Base-by-base conservation (phyloP, 495 filamentous ascomycete genomes). In the Penicillium maclennaniae region DNA sequence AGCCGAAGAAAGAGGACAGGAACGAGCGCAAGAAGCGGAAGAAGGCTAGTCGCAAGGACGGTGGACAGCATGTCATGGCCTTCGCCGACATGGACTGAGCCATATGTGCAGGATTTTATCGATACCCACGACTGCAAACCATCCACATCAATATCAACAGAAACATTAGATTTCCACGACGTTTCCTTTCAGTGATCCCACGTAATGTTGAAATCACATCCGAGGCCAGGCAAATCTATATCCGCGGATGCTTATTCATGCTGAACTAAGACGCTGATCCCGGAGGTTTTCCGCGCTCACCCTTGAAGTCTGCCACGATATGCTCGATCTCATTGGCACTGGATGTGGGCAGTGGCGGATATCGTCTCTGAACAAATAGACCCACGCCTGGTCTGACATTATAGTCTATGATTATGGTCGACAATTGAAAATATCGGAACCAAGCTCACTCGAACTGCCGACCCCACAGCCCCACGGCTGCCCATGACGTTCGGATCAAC, bases 71-170 rank as follows among this genome's bases (percentile, higher is more conserved):
- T 38, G 75, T 88, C 40, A 72, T 86, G 61, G 80, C 74, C 28
- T 87, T 89, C 58, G 72, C 77, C 52, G 86, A 85, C 49, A 52
- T 89, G 63, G 84, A 86, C 70, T 87, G 63, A 45, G 4, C 72
- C 53, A 34, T 49, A 55, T 49, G 49, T 45, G 49, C 39, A 34
- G 31, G 31, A 34, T 39, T 47, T 54, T 58, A 55, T 48, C 47
- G 62, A 69, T 67, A 67, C 60, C 62, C 65, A 54, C 38, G 25
- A 47, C 34, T 57, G 52, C 54, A 49, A 26, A 51, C 15, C 10
- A 20, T 26, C 7, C 15, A 8, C 31, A 43, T 12, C 45, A 39
- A 39, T 15, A 20, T 26, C 7, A 20, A 8, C 31, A 43, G 5
- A 43, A 49, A 0, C 8, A 48, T 34, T 39, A 39, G 6, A 40